A percentile compares a stretch with the other conserved stretches of the same genome.
Conservation (phyloP, 495 filamentous ascomycete genomes). For the Penicillium goetzii region DNA sequence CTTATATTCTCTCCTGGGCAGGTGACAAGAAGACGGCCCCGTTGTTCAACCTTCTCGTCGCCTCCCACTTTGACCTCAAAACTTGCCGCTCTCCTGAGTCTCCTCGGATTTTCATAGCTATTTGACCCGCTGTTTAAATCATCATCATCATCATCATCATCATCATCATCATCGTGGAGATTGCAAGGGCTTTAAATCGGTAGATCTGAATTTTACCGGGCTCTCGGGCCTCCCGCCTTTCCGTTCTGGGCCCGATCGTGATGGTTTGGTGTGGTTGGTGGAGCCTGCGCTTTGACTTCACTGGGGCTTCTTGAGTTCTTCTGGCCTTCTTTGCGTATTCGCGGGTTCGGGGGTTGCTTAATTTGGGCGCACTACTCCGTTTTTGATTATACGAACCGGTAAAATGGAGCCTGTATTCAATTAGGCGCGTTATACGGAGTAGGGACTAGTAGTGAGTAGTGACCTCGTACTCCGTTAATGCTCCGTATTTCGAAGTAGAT, state of each 20-base stretch:
- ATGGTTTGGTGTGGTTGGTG: conserved; percentile 10
- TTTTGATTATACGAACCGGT: conserved; percentile 2
- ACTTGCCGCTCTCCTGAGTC: neutral
- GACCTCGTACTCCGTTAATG: neutral
- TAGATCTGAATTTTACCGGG: conserved; percentile 30
- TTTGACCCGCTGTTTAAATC: neutral
- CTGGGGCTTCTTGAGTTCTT: conserved; percentile 15
- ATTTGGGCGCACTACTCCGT: conserved; percentile 4
- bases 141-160: neutral
- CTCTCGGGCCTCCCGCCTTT: conserved; percentile 24
- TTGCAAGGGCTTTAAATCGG: conserved; percentile 21
- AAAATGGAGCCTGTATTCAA: neutral
- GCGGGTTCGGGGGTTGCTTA: conserved; percentile 12
- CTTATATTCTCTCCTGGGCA: neutral
- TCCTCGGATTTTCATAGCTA: neutral
- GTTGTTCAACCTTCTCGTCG: neutral
- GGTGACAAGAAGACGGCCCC: neutral
- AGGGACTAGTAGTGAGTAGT: neutral
- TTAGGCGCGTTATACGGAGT: neutral
- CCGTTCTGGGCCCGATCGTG: conserved; percentile 9
- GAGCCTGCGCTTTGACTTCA: conserved; percentile 19
- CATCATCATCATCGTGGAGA: conserved; percentile 11
- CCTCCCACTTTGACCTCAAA: neutral
- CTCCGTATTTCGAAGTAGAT: neutral
- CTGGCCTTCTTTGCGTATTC: conserved; percentile 10